Base-by-base conservation (phyloP, 345 rosid species). In the Eutrema yunnanense region DNA sequence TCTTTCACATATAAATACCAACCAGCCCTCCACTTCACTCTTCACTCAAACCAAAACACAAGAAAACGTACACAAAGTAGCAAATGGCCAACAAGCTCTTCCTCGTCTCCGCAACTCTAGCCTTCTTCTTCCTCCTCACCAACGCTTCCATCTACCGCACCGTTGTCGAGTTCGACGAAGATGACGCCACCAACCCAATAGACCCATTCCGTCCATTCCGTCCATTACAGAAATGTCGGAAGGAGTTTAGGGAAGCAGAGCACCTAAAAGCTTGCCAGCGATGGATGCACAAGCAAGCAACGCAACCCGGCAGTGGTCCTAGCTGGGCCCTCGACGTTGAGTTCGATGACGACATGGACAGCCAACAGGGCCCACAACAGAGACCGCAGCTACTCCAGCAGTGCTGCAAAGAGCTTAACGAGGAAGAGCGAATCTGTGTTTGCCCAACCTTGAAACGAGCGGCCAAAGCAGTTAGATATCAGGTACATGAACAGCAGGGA, bases 141-240 rank as follows among this genome's bases (percentile, higher is more conserved):
- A 77, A 77, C 30, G 80, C 80, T 30, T 77, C 81, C 73, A 77
- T 72, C 73, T 77, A 77, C 77, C 77, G 81, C 19, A 77, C 77
- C 3, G 6, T 65, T 6, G 73, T 77, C 5, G 77, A 77, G 64
- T 30, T 77, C 9, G 77, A 66, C 0, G 81, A 72, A 52, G 77
- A 58, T 13, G 80, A 36, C 27, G 16, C 1, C 6, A 53, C 60
- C 36, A 74, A 69, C 70, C 79, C 12, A 8, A 41, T 6, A 3
- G 71, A 64, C 9, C 71, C 63, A 9, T 3, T 5, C 0, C 8
- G 51, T 16, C 71, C 63, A 9, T 3, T 5, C 0, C 8, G 51
- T 16, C 38, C 58, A 40, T 4, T 0, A 13, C 11, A 49, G 38
- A 60, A n/a, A 42, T 77, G 80, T 13, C 55, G 0, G 27, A 64